Evolutionary conservation across 1,139 yeast genomes (phyloP).

Genomic region (Kodamaea anthophila): DNA sequence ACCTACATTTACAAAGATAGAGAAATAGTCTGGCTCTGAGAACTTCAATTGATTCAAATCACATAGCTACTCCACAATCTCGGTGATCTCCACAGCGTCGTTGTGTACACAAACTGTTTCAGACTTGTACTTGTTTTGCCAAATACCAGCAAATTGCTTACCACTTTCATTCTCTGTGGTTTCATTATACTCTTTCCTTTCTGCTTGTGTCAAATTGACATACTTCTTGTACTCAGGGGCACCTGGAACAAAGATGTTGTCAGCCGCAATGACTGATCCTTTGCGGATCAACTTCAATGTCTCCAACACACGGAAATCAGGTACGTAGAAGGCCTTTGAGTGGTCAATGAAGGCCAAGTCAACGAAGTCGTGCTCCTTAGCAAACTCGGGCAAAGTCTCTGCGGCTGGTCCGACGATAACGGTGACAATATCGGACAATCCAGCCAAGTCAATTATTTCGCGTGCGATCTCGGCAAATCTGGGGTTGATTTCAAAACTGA

Average conservation of each 20-base stretch:
- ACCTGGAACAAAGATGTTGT: constrained; percentile 31
- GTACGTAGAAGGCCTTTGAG: constrained; percentile 31
- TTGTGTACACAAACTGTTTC: constrained; percentile 12
- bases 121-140: constrained; percentile 40
- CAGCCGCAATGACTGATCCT: constrained; percentile 38
- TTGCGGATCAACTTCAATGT: constrained; percentile 32
- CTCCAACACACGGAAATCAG: constrained; percentile 40
- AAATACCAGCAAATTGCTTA: constrained; percentile 28
- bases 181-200: constrained; percentile 24
- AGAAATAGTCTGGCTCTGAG: no score
- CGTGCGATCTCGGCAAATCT: constrained; percentile 30
- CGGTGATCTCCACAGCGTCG: constrained; percentile 30
- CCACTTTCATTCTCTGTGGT: constrained; percentile 24
- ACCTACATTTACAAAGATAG: not conserved
- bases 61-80: constrained; percentile 1
- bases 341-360: constrained; percentile 42
- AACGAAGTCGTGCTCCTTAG: constrained; percentile 14
- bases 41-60: no score
- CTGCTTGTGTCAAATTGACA: constrained; percentile 33
- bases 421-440: constrained; percentile 25
- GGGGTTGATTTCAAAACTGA: constrained; percentile 30
- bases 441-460: constrained; percentile 31
- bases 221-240: constrained; percentile 37
- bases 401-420: constrained; percentile 35
- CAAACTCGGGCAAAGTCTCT: constrained; percentile 22